Evolutionary conservation across 352 stramenopile genomes (phyloP).

Genomic region (Pythium oligandrum): DNA sequence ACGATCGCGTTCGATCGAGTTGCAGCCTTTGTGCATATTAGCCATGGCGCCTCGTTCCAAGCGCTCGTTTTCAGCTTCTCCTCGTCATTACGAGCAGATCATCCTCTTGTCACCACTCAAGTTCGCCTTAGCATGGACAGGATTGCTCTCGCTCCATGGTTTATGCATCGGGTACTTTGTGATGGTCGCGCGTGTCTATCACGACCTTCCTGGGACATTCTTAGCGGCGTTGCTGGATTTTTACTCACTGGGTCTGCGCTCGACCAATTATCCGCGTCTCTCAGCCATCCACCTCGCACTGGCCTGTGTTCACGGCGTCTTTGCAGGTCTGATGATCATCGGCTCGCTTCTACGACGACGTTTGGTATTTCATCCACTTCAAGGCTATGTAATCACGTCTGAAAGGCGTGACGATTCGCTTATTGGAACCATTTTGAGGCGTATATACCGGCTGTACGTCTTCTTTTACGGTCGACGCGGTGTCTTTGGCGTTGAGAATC

Average conservation of each 20-base stretch:
- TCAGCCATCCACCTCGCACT: too few species aligned
- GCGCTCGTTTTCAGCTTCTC: too few species aligned
- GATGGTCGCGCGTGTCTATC: not conserved
- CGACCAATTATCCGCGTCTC: too few species aligned
- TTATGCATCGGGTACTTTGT: not conserved
- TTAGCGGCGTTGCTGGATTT: too few species aligned
- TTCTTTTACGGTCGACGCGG: not conserved
- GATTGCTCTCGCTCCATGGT: not conserved
- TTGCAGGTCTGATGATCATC: not conserved
- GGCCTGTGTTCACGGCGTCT: not conserved
- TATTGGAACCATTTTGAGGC: not conserved
- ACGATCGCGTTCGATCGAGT: too few species aligned
- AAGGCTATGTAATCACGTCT: not conserved
- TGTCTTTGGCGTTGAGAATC: conserved; percentile 18
- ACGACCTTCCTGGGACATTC: not conserved
- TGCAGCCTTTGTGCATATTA: too few species aligned
- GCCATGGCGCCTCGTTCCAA: too few species aligned
- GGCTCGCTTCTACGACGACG: conserved; percentile 3
- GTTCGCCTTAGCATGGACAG: not conserved
- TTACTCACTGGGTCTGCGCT: too few species aligned
- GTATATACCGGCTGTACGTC: too few species aligned
- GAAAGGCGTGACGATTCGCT: too few species aligned
- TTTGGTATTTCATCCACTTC: not conserved
- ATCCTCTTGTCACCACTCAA: not conserved
- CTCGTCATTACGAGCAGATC: too few species aligned